Base-by-base conservation (phyloP, 2,329 filamentous ascomycete species). In the Monilinia fructicola region DNA sequence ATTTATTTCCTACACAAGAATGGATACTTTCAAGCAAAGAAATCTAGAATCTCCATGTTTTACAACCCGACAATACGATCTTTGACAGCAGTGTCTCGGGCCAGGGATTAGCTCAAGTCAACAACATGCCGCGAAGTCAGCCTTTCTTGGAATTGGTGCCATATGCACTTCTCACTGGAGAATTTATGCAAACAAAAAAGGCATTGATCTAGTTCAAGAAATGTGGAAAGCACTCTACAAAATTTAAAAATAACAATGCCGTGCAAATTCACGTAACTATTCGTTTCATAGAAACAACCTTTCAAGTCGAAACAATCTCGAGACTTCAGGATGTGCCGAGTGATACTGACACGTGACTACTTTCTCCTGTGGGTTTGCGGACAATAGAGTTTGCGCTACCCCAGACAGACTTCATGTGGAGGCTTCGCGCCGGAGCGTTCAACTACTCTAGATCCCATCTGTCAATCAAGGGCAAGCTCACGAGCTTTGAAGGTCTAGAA, bases 311-410 rank as follows among this genome's bases (percentile, higher is more conserved):
- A 56, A 63, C 60, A 63, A 31, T 26, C 48, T 54, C 48, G 60
- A 54, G 28, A 63, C 35, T 54, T 63, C 26, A 64, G 56, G 28
- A 58, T 46, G 21, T 59, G 40, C 38, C 53, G 56, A 56, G n/a
- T 35, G 42, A 21, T 9, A 5, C 2, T 21, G 6, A 7, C 53
- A 38, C 54, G 54, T 65, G 54, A 59, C 28, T 3, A 26, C 1
- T 4, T 28, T 31, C 40, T 14, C 23, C 9, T 59, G 14, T n/a
- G n/a, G 31, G n/a, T 63, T 12, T n/a, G 42, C 10, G 28, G 54
- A 52, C 16, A 48, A 38, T 59, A 59, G 12, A 65, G 63, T 65
- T 65, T 59, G 31, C 63, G 23, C 63, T 65, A 65, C 40, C 61
- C 61, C 63, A 50, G 62, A 64, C 23, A 10, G 21, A 46, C 52